These are phyloP conservation scores for Pichia paraexigua DNA, from an alignment of 805 yeast species.

Conservation along the genomic window DNA sequence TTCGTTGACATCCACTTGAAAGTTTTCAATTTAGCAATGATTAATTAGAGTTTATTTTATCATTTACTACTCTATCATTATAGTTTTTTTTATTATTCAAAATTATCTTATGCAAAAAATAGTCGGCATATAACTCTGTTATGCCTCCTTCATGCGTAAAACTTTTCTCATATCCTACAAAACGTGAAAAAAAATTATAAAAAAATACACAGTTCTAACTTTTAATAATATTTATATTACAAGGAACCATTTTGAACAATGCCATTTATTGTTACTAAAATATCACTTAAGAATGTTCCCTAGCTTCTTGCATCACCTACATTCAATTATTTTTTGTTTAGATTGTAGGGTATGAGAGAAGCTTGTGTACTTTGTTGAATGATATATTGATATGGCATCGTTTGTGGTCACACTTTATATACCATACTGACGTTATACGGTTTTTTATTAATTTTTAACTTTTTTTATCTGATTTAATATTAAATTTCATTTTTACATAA, in stretches of 20 bases:
- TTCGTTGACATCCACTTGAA: too few species aligned
- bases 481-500: too few species aligned
- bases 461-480: too few species aligned
- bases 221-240: too few species aligned
- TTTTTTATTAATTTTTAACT: too few species aligned
- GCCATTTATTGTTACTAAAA: too few species aligned
- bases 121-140: neutral
- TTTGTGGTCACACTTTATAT: too few species aligned
- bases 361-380: conserved; percentile 1
- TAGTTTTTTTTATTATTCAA: neutral
- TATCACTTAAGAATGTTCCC: neutral
- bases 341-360: conserved; percentile 16
- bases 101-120: too few species aligned
- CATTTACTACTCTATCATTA: neutral
- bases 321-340: neutral
- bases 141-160: neutral
- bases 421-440: too few species aligned
- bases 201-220: neutral
- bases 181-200: neutral
- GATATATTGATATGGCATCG: neutral
- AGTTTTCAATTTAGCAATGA: too few species aligned
- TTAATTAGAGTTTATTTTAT: too few species aligned
- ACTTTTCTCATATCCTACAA: neutral
- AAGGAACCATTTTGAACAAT: too few species aligned
- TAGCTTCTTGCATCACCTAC: conserved; percentile 12